Evolutionary conservation across 352 stramenopile species (phyloP), one percentile per base, ranked within the genome.

Genomic region (Thalassiosira exigua): DNA sequence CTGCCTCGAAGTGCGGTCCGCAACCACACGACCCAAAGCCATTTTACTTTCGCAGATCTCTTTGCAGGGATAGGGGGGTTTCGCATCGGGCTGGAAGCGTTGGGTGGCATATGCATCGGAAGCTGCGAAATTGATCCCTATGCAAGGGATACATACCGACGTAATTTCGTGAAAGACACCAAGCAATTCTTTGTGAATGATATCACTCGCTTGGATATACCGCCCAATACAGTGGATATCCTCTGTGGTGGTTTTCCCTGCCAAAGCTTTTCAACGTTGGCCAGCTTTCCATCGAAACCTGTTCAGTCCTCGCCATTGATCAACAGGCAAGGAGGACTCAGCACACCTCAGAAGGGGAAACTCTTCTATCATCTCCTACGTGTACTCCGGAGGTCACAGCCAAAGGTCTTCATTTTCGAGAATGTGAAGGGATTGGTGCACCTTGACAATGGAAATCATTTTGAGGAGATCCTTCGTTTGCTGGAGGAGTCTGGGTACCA

Each of bases 11-110:
- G 4, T 30, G 2, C 22, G 21, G 32, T 17, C 33, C 1, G n/a
- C 27, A n/a, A 56, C 54, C 1, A 39, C 22, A 29, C 9, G 27
- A 7, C 53, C 39, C 26, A 26, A 14, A 2, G 33, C 27, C 21
- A 29, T 21, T 92, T 92, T 57, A 88, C 82, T 27, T 92, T 91
- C 64, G 67, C 50, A 9, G 87, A 92, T 79, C 41, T 91, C 9
- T 90, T 91, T 65, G 68, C 79, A 24, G 82, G 85, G 19, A 86
- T 91, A 52, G 85, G 85, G 56, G 87, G 87, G 39, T 92, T 92
- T 67, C 75, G 82, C 7, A 56, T 92, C 30, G 87, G 79, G 17
- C 67, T 91, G 41, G 79, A 91, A 71, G 56, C 68, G 17, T 52
- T 91, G 19, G 84, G 84, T 41, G 87, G 84, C 3, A 52, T 58